phyloP scores from a whole-genome alignment of 495 filamentous ascomycete species.

The Bathelium albidoporum region DNA sequence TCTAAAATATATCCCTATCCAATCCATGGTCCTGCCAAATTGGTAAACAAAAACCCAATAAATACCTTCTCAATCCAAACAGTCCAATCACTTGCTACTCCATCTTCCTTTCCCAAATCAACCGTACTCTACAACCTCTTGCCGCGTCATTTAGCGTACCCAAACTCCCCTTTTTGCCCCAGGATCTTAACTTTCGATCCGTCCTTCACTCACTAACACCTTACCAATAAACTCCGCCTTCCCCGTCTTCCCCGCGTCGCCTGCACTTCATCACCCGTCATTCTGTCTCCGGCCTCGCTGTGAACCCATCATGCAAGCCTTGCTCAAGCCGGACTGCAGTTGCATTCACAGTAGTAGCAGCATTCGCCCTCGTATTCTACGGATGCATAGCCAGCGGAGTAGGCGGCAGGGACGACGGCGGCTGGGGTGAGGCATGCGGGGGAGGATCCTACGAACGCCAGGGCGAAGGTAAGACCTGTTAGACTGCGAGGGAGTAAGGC shows the following conservation, averaged over 20 bases:
- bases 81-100: too few relatives aligned
- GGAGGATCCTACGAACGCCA: too few relatives aligned
- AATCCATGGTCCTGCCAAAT: background rate
- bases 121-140: too few relatives aligned
- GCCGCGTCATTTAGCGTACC: background rate
- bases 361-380: too few relatives aligned
- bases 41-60: background rate
- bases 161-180: background rate
- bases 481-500: too few relatives aligned
- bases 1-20: background rate
- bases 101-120: too few relatives aligned
- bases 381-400: too few relatives aligned
- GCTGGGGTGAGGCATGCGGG: too few relatives aligned
- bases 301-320: slow-evolving; percentile 30
- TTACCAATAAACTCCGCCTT: slow-evolving; percentile 31
- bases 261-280: slow-evolving; percentile 35
- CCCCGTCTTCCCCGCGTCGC: slow-evolving; percentile 30
- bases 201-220: slow-evolving; percentile 32
- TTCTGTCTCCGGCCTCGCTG: slow-evolving; percentile 19
- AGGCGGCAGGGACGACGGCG: too few relatives aligned
- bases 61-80: background rate
- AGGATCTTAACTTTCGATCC: slow-evolving; percentile 20
- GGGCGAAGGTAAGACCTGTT: too few relatives aligned
- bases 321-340: too few relatives aligned
- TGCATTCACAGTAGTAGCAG: too few relatives aligned